A percentile compares a stretch with the other conserved stretches of the same genome.
Conservation (phyloP, 1,139 yeast species). For the Protomyces lactucae-debilis region DNA sequence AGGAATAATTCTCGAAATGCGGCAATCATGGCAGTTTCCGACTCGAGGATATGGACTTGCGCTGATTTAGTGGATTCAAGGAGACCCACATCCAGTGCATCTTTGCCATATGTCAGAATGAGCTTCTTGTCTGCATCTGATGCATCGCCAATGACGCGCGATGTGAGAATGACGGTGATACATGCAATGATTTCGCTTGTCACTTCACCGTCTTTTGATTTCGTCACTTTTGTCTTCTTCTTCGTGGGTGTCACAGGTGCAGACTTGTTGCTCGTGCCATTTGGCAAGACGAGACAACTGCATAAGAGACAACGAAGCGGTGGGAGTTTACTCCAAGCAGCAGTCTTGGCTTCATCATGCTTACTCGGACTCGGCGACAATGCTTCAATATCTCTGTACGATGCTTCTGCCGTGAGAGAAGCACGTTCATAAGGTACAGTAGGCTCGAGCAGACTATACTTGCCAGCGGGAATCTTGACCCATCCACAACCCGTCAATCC, state of each 20-base stretch:
- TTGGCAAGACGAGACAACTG: background rate
- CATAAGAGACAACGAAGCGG: conserved; percentile 8
- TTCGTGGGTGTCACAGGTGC: background rate
- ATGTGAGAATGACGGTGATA: background rate
- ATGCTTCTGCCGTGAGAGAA: conserved; percentile 4
- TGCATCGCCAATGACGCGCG: background rate
- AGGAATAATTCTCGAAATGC: conserved; percentile 8
- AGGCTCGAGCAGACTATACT: background rate
- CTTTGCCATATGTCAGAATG: conserved; percentile 10
- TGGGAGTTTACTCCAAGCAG: conserved; percentile 8
- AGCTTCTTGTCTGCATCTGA: background rate
- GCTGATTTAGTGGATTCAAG: background rate
- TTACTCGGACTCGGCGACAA: conserved; percentile 11
- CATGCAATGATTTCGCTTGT: background rate
- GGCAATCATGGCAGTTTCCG: conserved; percentile 7
- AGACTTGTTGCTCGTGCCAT: background rate
- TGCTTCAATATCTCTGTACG: background rate
- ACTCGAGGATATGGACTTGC: background rate
- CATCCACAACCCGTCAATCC: conserved; percentile 23
- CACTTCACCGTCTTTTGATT: background rate
- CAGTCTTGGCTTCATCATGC: conserved; percentile 13
- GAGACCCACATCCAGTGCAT: background rate
- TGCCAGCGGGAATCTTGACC: background rate
- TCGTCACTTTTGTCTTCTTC: conserved; percentile 6
- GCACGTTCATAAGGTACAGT: conserved; percentile 4